Conservation (phyloP, 177 flowering plant genomes). For the Vitis hybrid region DNA sequence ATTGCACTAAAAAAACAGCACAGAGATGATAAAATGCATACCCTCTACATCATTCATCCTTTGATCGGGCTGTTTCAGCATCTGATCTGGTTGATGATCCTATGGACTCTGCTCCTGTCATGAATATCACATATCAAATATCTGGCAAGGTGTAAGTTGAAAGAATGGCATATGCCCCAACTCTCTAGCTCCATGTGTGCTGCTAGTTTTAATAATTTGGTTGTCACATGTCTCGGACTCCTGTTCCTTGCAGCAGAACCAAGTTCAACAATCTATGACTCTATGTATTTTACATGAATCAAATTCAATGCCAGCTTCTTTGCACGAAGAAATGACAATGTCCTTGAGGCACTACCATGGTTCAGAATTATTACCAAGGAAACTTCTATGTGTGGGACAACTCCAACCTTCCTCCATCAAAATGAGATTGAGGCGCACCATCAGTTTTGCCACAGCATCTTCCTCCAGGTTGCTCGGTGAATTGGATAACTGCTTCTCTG, state of each 20-base stretch:
- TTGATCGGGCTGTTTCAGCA: neutral
- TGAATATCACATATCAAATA: neutral
- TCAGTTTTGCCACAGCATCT: constrained; percentile 63
- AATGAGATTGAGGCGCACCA: constrained; percentile 68
- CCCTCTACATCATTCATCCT: neutral
- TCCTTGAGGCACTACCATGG: constrained; percentile 57
- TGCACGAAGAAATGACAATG: neutral
- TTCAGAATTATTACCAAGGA: constrained; percentile 59
- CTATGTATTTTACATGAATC: neutral
- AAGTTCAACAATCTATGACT: neutral
- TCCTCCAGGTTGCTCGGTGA: constrained; percentile 39
- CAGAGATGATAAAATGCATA: neutral
- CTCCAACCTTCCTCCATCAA: constrained; percentile 68
- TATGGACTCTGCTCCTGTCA: neutral
- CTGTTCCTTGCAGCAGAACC: neutral
- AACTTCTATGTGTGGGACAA: constrained; percentile 31
- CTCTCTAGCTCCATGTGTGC: neutral
- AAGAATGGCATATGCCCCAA: neutral
- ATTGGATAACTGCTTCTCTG: constrained; percentile 17
- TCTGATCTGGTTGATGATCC: neutral
- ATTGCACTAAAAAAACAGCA: neutral
- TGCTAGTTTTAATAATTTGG: neutral
- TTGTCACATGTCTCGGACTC: neutral
- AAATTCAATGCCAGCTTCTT: neutral
- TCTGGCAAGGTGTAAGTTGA: neutral